Base-by-base conservation (phyloP, 257 asterid genomes). In the Orobanche coerulescens region DNA sequence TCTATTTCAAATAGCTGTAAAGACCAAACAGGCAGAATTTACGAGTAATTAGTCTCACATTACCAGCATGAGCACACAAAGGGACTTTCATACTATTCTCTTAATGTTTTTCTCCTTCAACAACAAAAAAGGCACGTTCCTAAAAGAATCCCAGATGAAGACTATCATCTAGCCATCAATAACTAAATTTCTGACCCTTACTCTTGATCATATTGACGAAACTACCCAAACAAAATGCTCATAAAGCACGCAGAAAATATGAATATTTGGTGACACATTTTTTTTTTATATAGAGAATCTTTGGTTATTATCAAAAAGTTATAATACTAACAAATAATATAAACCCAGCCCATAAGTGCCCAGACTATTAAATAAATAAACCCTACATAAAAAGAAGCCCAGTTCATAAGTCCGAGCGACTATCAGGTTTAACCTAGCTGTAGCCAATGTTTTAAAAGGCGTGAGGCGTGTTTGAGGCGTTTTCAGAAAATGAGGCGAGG, bases 61-160 rank as follows among this genome's bases (percentile, higher is more conserved):
- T 52, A 53, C 52, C 39, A 52, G 48, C 57, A n/a, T 2, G 46
- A 64, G 64, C 59, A 61, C 25, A 42, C 33, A 53, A 56, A 54
- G 67, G 60, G 61, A 53, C 36, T 18, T 58, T 20, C 49, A 19
- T 6, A 20, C 20, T 57, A 44, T 43, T 43, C 20, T n/a, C 0
- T 2, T 12, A 14, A 20, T 25, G 28, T 20, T 49, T 46, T 65
- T 55, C 50, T 65, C 62, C 15, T 23, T 26, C 33, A 54, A 62
- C 48, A 33, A 44, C 22, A 20, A 55, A 68, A 20, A 61, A 47
- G 5, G n/a, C 51, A 42, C 16, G 4, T 20, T 15, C 67, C 39
- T 11, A 25, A 51, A 37, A 22, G 70, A 33, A 62, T 37, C 46
- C 25, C 64, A 56, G 48, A 16, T 51, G 18, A 13, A 33, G 50